Evolutionary conservation across 2,329 filamentous ascomycete species (phyloP).

Genomic region (Pseudocercospora macadamiae): DNA sequence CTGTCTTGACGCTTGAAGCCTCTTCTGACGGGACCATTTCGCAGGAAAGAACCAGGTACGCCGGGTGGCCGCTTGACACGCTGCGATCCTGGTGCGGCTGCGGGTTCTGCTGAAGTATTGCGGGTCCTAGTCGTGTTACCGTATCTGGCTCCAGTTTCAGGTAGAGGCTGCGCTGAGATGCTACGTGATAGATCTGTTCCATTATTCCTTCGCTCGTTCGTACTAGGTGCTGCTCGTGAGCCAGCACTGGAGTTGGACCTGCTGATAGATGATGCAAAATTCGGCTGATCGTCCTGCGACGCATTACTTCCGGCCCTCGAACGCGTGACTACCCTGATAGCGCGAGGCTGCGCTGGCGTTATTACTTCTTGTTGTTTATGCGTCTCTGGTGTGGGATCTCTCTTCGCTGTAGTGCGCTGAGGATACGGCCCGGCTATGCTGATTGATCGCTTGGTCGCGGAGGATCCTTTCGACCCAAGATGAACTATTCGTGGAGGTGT

Average conservation of each 20-base stretch:
- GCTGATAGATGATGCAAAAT: constrained; percentile 32
- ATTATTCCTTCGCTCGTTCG: constrained; percentile 24
- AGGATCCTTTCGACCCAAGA: constrained; percentile 33
- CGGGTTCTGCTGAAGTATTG: constrained; percentile 61
- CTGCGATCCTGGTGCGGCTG: constrained; percentile 71
- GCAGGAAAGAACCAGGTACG: constrained; percentile 74
- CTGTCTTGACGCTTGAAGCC: constrained; percentile 64
- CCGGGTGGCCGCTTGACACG: constrained; percentile 77
- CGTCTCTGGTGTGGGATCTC: constrained; percentile 38
- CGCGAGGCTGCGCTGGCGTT: constrained; percentile 42
- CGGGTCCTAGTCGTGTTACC: constrained; percentile 52
- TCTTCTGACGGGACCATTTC: constrained; percentile 72
- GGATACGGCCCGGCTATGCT: constrained; percentile 39
- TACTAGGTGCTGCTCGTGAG: constrained; percentile 21
- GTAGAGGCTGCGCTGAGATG: constrained; percentile 51
- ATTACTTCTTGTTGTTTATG: constrained; percentile 34
- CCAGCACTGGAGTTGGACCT: constrained; percentile 37
- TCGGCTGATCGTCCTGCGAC: constrained; percentile 35
- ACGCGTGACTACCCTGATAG: constrained; percentile 32
- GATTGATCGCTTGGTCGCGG: constrained; percentile 38
- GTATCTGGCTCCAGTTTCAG: constrained; percentile 48
- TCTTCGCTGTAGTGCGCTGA: constrained; percentile 30
- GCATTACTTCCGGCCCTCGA: constrained; percentile 39
- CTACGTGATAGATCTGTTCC: constrained; percentile 32
- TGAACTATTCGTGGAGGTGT: constrained; percentile 42